Evolutionary conservation across 331 rosid species (phyloP), one percentile per base, ranked within the genome.

Genomic region (Malus hybrid): DNA sequence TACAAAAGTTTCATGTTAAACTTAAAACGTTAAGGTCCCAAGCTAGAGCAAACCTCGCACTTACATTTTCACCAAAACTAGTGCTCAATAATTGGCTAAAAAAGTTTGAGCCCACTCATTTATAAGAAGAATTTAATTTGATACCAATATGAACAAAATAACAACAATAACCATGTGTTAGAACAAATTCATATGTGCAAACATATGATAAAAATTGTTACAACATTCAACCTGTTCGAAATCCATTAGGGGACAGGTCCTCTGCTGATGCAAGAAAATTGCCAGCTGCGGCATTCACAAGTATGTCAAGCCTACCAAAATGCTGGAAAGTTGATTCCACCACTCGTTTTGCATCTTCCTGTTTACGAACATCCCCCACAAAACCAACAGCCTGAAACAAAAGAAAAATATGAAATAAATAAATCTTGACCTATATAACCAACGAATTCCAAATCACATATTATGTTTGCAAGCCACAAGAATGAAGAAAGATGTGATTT

Each of bases 181-280:
- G 57, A 33, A 6, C 48, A 70, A 30, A 30, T 70, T 30, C 22
- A 66, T 10, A 60, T 18, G 32, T 13, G 2, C 1, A 34, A 32
- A n/a, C 34, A 63, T 18, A 30, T 2, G 60, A 55, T 20, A 24
- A 24, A 11, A 42, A 68, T 30, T 10, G 56, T 22, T 20, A 24
- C 52, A 5, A 72, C 60, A 53, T 16, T 70, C 19, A 66, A 92
- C 98, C 98, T 75, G 98, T 93, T 82, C 97, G 90, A 80, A 93
- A 93, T 18, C 98, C 97, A 58, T 93, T 93, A 2, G 97, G 96
- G 32, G 98, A 87, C 63, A 93, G 84, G 84, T 93, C 97, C 79
- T 93, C 98, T 4, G 98, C 89, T 1, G 96, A 55, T 7, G 79
- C 89, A 1, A 93, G 91, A 75, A 93, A 93, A 74, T 93, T 93